Evolutionary conservation across 164 flowering plant genomes (phyloP).

Genomic region (Santalum album): DNA sequence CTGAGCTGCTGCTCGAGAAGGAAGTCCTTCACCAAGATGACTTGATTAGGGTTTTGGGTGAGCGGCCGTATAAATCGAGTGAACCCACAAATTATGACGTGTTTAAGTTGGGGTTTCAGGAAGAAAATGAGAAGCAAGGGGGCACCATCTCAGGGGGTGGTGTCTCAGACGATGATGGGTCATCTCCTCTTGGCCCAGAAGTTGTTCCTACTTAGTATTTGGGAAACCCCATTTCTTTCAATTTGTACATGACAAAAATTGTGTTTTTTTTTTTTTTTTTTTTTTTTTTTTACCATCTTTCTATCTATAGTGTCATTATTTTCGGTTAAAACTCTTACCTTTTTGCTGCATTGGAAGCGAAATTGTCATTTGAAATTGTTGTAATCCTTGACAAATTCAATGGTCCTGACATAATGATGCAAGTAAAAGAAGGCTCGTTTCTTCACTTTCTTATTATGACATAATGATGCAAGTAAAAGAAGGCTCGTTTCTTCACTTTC

Average conservation of each 20-base stretch:
- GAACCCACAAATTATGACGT: conserved; percentile 75
- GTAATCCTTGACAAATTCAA: too few relatives aligned
- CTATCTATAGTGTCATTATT: not conserved
- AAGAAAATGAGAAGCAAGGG: conserved; percentile 33
- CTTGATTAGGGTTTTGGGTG: conserved; percentile 62
- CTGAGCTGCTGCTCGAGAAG: conserved; percentile 79
- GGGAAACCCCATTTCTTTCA: not conserved
- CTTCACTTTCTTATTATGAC: too few relatives aligned
- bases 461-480: too few relatives aligned
- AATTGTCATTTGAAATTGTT: too few relatives aligned
- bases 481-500: too few relatives aligned
- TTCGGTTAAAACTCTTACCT: not conserved
- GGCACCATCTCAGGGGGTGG: conserved; percentile 10
- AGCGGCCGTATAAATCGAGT: conserved; percentile 62
- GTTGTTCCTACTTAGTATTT: conserved; percentile 44
- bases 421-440: too few relatives aligned
- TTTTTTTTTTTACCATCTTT: not conserved
- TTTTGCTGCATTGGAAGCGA: too few relatives aligned
- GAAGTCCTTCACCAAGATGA: conserved; percentile 94
- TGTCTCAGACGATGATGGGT: conserved; percentile 33
- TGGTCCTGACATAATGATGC: too few relatives aligned
- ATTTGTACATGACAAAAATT: conserved; percentile 24
- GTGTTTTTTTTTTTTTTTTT: conserved; percentile 3
- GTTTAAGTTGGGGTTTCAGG: conserved; percentile 62
- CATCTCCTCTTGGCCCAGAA: conserved; percentile 41